A percentile compares a stretch with the other conserved stretches of the same genome.
phyloP scores from a whole-genome alignment of 495 filamentous ascomycete genomes.

The Lophiotrema nucula region DNA sequence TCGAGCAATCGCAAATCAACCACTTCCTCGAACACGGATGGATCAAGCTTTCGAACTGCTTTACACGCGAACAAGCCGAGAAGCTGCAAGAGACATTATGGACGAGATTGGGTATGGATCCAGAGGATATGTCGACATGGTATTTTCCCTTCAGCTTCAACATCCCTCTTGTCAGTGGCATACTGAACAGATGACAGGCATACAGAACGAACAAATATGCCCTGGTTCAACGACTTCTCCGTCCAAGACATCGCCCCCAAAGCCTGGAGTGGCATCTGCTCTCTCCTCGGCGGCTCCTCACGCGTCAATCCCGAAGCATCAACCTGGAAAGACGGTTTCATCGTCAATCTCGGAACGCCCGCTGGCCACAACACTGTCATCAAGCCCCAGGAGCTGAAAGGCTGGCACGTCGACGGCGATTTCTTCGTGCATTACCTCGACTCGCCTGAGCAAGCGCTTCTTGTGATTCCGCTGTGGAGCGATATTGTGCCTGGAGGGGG shows the following conservation, averaged over 20 bases:
- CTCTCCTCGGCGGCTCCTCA: constrained; percentile 67
- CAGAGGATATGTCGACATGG: constrained; percentile 69
- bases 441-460: constrained; percentile 67
- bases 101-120: constrained; percentile 66
- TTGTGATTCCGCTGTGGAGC: constrained; percentile 69
- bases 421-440: constrained; percentile 77
- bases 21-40: constrained; percentile 68
- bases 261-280: constrained; percentile 68
- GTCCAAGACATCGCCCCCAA: constrained; percentile 62
- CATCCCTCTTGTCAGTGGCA: background rate
- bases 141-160: constrained; percentile 5
- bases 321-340: constrained; percentile 66
- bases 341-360: constrained; percentile 68
- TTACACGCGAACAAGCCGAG: constrained; percentile 60
- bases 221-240: constrained; percentile 53
- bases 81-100: constrained; percentile 60
- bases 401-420: constrained; percentile 76
- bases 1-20: constrained; percentile 60
- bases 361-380: constrained; percentile 53
- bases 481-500: constrained; percentile 63
- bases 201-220: constrained; percentile 64
- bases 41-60: constrained; percentile 59
- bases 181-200: constrained; percentile 11
- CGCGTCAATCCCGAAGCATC: constrained; percentile 51
- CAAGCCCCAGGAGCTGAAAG: constrained; percentile 49